Base-by-base conservation (phyloP, 306 rosid genomes). In the Rubus idaeus region DNA sequence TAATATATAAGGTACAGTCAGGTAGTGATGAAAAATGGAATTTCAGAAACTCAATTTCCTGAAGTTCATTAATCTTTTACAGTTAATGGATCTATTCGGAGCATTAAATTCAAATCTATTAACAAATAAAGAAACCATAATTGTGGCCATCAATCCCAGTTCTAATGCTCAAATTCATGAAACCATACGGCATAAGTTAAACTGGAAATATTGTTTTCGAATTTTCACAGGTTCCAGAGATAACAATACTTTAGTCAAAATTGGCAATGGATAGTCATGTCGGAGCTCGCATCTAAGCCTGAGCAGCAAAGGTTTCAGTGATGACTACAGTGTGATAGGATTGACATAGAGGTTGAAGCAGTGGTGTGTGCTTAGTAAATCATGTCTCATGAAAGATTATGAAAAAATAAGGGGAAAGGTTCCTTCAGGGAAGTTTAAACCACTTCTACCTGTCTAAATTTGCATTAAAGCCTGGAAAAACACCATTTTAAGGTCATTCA, bases 381-480 rank as follows among this genome's bases (percentile, higher is more conserved):
- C 62, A 51, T 18, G 18, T 16, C 35, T 52, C 35, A 10, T 18
- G 47, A 18, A 51, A 10, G 62, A 51, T 71, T 35, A 50, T 18
- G 4, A 23, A 0, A 68, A 51, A 5, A 23, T 39, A 26, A 23
- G 65, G 2, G 39, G n/a, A n/a, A 1, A 37, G 37, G 47, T 45
- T 71, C 37, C 60, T 51, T 10, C 1, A 71, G 20, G 18, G 41
- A 53, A 72, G 17, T 39, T 47, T 18, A 53, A 72, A 70, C 3
- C 10, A 20, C 61, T 42, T 42, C 20, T 39, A 40, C 49, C 35
- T 78, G 51, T 62, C 49, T 41, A 23, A 23, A 11, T 62, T 70
- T 37, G 44, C 39, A 70, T 70, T 64, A 37, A 78, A 60, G 77
- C 23, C 26, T 49, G 10, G 42, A n/a, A n/a, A n/a, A n/a, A 20